A percentile compares a stretch with the other conserved stretches of the same genome.
These are phyloP conservation scores for Huntiella omanensis DNA, from an alignment of 2,329 filamentous ascomycete species.

Conservation along the genomic window DNA sequence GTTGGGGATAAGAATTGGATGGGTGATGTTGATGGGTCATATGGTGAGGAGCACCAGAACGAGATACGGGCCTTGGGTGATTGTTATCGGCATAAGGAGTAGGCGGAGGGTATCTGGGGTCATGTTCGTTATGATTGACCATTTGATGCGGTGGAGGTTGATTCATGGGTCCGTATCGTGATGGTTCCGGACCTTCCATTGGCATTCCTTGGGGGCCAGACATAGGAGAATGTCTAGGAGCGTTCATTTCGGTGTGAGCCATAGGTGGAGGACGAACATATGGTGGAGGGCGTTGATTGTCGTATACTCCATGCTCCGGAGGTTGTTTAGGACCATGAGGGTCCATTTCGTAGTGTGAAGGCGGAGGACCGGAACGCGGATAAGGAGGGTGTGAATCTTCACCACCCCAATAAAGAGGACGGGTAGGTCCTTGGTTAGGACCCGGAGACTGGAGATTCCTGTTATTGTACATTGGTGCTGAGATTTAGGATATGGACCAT, in stretches of 20 bases:
- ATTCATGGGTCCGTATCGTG: conserved; percentile 6
- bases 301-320: too few species aligned
- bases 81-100: conserved; percentile 18
- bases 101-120: conserved; percentile 14
- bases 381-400: background rate
- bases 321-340: too few species aligned
- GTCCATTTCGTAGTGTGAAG: too few species aligned
- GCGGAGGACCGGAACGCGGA: too few species aligned
- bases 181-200: background rate
- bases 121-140: background rate
- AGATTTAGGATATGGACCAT: too few species aligned
- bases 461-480: background rate
- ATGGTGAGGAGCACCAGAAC: too few species aligned
- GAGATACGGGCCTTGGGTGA: background rate
- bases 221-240: too few species aligned
- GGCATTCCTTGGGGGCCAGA: background rate
- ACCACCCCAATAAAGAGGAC: background rate
- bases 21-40: too few species aligned
- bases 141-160: conserved; percentile 1
- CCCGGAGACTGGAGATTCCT: background rate
- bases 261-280: too few species aligned
- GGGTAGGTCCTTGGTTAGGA: background rate
- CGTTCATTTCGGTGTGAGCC: too few species aligned
- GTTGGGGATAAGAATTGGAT: background rate
- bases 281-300: too few species aligned